These are phyloP conservation scores for Talinum fruticosum DNA, from an alignment of 148 eudicot species.

Conservation along the genomic window DNA sequence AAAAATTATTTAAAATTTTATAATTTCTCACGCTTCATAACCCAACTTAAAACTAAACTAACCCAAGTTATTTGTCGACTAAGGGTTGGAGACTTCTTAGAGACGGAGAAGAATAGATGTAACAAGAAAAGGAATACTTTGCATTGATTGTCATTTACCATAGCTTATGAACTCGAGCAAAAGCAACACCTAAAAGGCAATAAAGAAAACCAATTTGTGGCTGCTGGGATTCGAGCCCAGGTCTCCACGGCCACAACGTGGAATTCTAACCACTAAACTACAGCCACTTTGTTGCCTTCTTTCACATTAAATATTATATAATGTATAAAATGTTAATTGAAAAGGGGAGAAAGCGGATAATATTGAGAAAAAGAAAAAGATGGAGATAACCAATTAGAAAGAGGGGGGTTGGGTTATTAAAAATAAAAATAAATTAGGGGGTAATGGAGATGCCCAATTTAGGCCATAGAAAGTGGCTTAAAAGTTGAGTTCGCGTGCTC, in stretches of 20 bases:
- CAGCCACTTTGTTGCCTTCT: not conserved
- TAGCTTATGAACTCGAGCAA: not conserved
- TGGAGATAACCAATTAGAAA: not conserved
- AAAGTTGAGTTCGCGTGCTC: constrained; percentile 20
- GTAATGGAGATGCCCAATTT: constrained; percentile 3
- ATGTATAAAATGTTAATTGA: no score
- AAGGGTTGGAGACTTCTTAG: no score
- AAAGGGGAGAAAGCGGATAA: not conserved
- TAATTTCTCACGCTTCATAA: no score
- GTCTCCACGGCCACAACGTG: constrained; percentile 8
- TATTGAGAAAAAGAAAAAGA: not conserved
- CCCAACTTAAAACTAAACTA: no score
- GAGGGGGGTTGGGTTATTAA: not conserved
- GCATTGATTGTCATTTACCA: no score
- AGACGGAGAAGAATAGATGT: no score
- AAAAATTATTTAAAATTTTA: no score
- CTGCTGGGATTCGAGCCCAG: constrained; percentile 7
- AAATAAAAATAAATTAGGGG: not conserved
- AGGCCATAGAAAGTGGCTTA: constrained; percentile 26
- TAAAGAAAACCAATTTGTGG: not conserved
- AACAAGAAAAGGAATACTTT: no score
- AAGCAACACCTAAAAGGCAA: not conserved
- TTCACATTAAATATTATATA: no score
- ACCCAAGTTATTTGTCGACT: no score
- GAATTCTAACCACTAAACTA: constrained; percentile 6